phyloP scores from a whole-genome alignment of 768 basidiomycete species.

The Pilatotrama ljubarskyi region DNA sequence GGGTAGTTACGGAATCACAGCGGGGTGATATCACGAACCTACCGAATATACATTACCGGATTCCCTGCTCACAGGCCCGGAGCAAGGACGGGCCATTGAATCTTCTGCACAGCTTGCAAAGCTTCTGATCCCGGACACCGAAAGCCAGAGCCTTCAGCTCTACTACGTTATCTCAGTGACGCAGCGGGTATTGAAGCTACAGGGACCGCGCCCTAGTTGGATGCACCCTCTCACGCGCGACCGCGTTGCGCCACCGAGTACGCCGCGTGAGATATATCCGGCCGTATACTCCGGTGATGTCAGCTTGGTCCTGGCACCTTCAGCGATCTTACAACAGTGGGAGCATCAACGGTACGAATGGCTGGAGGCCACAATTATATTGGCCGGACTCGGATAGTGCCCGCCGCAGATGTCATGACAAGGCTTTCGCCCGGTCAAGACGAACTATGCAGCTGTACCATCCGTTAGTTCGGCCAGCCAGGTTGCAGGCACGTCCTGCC shows the following conservation, averaged over 20 bases:
- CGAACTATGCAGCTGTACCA: constrained; percentile 5
- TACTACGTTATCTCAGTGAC: constrained; percentile 11
- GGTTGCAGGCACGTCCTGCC: too few relatives aligned
- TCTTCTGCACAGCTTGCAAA: constrained; percentile 17
- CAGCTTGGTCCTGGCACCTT: not conserved
- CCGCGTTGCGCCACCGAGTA: not conserved
- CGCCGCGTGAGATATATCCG: not conserved
- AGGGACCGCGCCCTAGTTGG: constrained; percentile 3
- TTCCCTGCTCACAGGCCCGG: constrained; percentile 12
- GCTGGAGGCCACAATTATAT: constrained; percentile 3
- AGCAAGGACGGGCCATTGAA: constrained; percentile 8
- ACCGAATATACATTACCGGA: constrained; percentile 1
- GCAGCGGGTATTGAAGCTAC: not conserved
- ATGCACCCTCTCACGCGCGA: not conserved
- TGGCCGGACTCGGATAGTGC: constrained; percentile 5
- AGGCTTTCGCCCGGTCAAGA: constrained; percentile 6
- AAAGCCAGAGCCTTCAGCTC: constrained; percentile 2
- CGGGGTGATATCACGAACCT: constrained; percentile 8
- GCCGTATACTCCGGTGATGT: not conserved
- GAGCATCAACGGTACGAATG: constrained; percentile 4
- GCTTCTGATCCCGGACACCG: constrained; percentile 17
- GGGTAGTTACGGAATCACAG: constrained; percentile 15
- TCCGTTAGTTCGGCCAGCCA: too few relatives aligned
- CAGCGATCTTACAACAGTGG: not conserved
- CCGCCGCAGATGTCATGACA: constrained; percentile 11